These are phyloP conservation scores for Pseudofabraea citricarpa DNA, from an alignment of 2,329 filamentous ascomycete species.

Conservation along the genomic window DNA sequence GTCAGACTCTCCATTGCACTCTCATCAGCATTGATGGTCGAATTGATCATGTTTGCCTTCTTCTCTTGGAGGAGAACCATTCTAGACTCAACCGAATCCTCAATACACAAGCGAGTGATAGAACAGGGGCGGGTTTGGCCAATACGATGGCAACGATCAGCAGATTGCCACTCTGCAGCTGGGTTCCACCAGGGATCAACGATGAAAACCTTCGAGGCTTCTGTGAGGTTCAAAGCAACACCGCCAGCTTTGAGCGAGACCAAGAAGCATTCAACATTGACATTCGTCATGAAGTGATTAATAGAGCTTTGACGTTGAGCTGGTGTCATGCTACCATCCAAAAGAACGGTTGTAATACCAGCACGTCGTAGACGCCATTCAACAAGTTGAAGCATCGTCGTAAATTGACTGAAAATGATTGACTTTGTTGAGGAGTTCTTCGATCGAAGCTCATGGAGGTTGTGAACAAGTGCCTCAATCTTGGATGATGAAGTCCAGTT, in stretches of 20 bases:
- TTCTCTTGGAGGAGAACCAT: conserved; percentile 98
- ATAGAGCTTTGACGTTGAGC: conserved; percentile 90
- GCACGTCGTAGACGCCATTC: conserved; percentile 94
- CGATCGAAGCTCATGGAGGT: conserved; percentile 88
- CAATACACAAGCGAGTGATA: conserved; percentile 91
- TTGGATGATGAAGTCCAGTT: conserved; percentile 98
- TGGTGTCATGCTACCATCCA: conserved; percentile 96
- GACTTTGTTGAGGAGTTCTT: conserved; percentile 94
- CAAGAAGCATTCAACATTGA: conserved; percentile 91
- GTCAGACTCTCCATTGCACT: conserved; percentile 87
- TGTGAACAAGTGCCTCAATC: conserved; percentile 93
- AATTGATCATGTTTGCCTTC: conserved; percentile 97
- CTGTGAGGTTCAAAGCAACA: conserved; percentile 90
- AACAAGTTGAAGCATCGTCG: conserved; percentile 92
- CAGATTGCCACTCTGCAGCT: conserved; percentile 99
- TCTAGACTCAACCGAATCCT: conserved; percentile 92
- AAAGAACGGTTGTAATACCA: conserved; percentile 97
- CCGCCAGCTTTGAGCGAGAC: conserved; percentile 95
- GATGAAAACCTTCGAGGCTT: conserved; percentile 92
- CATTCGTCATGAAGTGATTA: conserved; percentile 92
- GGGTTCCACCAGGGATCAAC: conserved; percentile 99
- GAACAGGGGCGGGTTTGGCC: conserved; percentile 91
- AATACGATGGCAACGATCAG: conserved; percentile 90
- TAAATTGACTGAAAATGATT: conserved; percentile 97
- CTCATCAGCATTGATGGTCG: conserved; percentile 91